Evolutionary conservation across 371 early-diverging fungal genomes (phyloP).

Genomic region (Actinomortierella wolfii): DNA sequence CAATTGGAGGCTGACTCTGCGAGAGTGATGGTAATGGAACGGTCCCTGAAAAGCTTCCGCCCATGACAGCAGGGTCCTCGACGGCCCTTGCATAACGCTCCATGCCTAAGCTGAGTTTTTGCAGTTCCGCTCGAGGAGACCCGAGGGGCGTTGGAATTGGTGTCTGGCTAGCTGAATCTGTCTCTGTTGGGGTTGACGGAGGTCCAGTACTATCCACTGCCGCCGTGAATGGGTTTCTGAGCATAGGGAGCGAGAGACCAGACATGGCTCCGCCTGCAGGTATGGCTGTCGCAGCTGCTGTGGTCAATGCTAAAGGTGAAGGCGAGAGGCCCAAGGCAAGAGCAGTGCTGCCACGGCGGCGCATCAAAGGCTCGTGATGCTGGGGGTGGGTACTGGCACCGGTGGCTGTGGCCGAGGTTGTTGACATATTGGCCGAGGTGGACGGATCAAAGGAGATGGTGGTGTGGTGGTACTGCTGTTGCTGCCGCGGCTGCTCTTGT

Average conservation of each 20-base stretch:
- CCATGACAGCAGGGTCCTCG: conserved; percentile 31
- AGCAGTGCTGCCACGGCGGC: too few relatives aligned
- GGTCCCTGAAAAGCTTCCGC: conserved; percentile 35
- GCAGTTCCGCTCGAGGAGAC: conserved; percentile 22
- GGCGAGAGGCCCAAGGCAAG: too few relatives aligned
- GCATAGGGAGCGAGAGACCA: conserved; percentile 24
- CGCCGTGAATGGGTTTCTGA: conserved; percentile 8
- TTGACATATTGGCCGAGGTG: too few relatives aligned
- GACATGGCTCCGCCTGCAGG: conserved; percentile 21
- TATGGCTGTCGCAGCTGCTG: not conserved
- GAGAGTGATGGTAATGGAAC: conserved; percentile 37
- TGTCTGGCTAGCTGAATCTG: conserved; percentile 10
- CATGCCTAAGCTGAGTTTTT: conserved; percentile 29
- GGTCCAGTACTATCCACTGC: too few relatives aligned
- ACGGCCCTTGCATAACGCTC: conserved; percentile 39
- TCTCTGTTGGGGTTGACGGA: conserved; percentile 13
- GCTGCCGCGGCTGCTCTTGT: too few relatives aligned
- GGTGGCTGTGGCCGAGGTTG: too few relatives aligned
- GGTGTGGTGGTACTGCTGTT: too few relatives aligned
- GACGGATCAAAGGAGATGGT: too few relatives aligned
- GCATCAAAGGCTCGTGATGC: too few relatives aligned
- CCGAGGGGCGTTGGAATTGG: conserved; percentile 24
- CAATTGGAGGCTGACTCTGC: conserved; percentile 9
- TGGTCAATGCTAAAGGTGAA: too few relatives aligned
- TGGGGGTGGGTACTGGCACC: too few relatives aligned